Evolutionary conservation across 768 basidiomycete species (phyloP), one percentile per base, ranked within the genome.

Genomic region (Boletus subparvulus): DNA sequence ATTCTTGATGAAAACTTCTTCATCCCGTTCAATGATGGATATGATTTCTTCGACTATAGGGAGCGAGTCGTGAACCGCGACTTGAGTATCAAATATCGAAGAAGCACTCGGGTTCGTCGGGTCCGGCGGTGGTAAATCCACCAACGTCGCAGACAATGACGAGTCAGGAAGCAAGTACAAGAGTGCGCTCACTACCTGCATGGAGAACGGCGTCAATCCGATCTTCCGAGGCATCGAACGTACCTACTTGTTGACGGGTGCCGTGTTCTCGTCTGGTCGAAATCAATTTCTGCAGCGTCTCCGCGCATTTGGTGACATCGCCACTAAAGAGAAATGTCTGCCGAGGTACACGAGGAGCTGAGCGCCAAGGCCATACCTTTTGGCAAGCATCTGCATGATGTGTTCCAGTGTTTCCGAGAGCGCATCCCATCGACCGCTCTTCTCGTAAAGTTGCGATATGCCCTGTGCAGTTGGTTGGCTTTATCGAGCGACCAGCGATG

Each of bases 301-400:
- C 90, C 3, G 90, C 94, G 56, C 87, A 90, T 73, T 91, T 96
- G 6, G 76, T 75, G 0, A 79, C 81, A 65, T 98, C 94, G 39
- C 82, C 74, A 5, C 94, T 94, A 62, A 12, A 56, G 26, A 39
- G 32, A 30, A 21, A n/a, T 9, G 6, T 47, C 33, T n/a, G 43
- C 3, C 21, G 21, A 21, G 3, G 26, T 3, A 33, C 7, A 33
- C 7, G 1, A 16, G 1, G 21, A 24, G 13, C 7, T 2, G 47
- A 56, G 21, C 10, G 14, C 2, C 7, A 47, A 39, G 47, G 5
- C 66, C 83, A 50, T 65, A 93, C 93, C 73, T 69, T 57, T 84
- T 80, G 4, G 76, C 73, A 61, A 87, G 83, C 16, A 88, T 64
- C 33, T 80, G 74, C 54, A 86, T 78, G n/a, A 91, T 71, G 19